Conservation (phyloP, 768 basidiomycete genomes). For the Chalciporus sphaerocephalus region DNA sequence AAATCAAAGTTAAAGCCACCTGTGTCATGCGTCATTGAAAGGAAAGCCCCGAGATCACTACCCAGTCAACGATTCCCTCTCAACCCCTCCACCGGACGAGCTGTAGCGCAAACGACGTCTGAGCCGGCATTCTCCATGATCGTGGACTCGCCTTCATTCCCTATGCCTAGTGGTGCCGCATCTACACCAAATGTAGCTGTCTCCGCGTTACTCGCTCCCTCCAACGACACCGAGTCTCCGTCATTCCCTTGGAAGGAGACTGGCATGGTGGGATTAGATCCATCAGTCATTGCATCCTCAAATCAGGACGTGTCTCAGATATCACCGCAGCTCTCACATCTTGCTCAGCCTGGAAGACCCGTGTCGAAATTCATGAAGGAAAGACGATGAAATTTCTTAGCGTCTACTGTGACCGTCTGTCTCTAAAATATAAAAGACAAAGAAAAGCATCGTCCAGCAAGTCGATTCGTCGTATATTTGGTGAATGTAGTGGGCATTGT, state of each 20-base stretch:
- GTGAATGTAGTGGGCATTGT: too few relatives aligned
- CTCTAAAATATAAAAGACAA: neutral
- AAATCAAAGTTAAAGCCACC: constrained; percentile 31
- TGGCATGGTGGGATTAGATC: constrained; percentile 9
- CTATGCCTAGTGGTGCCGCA: constrained; percentile 1
- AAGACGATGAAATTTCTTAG: constrained; percentile 12
- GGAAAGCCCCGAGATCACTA: constrained; percentile 12
- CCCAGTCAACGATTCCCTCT: constrained; percentile 13
- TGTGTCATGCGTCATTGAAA: constrained; percentile 23
- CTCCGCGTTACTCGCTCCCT: constrained; percentile 3
- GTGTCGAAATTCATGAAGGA: constrained; percentile 35
- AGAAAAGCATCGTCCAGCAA: neutral
- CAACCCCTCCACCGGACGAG: constrained; percentile 13
- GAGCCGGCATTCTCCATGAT: constrained; percentile 8
- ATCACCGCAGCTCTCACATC: neutral
- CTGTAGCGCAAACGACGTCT: neutral
- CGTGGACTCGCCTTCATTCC: constrained; percentile 20
- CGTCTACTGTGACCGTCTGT: neutral
- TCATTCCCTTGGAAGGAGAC: constrained; percentile 12
- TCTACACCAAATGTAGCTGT: neutral
- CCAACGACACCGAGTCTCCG: constrained; percentile 13
- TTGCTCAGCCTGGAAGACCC: constrained; percentile 17
- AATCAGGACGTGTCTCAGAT: constrained; percentile 11
- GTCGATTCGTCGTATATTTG: too few relatives aligned
- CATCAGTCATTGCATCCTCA: constrained; percentile 11